Percentiles rank a stretch among this genome's conserved stretches.
These are phyloP conservation scores for Xylaria venustula DNA, from an alignment of 495 filamentous ascomycete genomes.

Conservation along the genomic window DNA sequence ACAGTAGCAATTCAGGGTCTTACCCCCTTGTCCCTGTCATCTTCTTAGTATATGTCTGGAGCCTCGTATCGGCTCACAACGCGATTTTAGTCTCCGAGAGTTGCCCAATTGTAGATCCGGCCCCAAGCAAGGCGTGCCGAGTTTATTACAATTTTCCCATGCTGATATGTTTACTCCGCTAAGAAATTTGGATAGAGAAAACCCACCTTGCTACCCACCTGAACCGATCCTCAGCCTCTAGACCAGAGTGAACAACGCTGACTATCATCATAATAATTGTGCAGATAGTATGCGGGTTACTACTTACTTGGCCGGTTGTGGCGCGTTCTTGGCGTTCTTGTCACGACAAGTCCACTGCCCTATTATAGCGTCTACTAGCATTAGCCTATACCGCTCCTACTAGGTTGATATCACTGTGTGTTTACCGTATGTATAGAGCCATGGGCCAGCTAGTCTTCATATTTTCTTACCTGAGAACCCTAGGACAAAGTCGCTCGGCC, in stretches of 20 bases:
- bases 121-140: background rate
- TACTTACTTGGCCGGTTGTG: background rate
- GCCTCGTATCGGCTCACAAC: constrained; percentile 8
- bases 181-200: background rate
- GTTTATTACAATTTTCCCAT: background rate
- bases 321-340: background rate
- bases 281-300: background rate
- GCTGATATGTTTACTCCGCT: background rate
- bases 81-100: constrained; percentile 2
- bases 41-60: background rate
- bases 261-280: too few relatives aligned
- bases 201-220: background rate
- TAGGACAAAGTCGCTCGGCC: background rate
- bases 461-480: background rate
- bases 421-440: background rate
- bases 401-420: background rate
- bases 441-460: background rate
- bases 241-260: too few relatives aligned
- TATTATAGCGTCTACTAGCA: background rate
- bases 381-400: background rate
- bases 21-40: background rate
- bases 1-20: background rate
- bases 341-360: background rate
- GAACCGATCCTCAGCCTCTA: background rate
- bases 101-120: background rate